These are phyloP conservation scores for Dryas octopetala DNA, from an alignment of 306 rosid species.

Conservation along the genomic window DNA sequence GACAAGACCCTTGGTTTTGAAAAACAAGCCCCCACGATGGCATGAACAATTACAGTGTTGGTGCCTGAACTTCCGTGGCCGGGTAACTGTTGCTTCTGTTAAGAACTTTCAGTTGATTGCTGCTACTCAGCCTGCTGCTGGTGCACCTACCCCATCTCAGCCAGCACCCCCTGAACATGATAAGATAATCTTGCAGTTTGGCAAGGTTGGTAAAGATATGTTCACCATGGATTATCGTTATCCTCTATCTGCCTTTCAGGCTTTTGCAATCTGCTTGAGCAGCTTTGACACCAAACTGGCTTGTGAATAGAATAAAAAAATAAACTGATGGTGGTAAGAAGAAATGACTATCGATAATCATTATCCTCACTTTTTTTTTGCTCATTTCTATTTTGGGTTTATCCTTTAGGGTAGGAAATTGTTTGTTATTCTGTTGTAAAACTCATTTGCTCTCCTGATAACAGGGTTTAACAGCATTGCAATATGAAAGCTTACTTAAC, in stretches of 20 bases:
- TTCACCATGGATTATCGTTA: constrained; percentile 89
- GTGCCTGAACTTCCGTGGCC: constrained; percentile 87
- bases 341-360: not conserved
- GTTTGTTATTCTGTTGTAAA: not conserved
- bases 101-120: constrained; percentile 89
- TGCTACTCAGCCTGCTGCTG: constrained; percentile 61
- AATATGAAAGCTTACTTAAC: not conserved
- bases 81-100: constrained; percentile 82
- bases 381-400: not conserved
- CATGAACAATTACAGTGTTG: constrained; percentile 85
- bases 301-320: constrained; percentile 57
- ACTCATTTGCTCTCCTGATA: constrained; percentile 5
- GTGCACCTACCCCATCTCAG: constrained; percentile 60
- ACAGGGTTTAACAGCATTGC: constrained; percentile 6
- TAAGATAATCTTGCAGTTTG: constrained; percentile 80
- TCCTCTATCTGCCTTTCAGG: constrained; percentile 87
- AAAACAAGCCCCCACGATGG: constrained; percentile 94
- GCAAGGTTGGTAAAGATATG: constrained; percentile 84
- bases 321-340: constrained; percentile 1
- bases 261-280: constrained; percentile 81
- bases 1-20: constrained; percentile 59
- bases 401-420: constrained; percentile 11
- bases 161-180: constrained; percentile 70
- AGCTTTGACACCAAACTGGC: constrained; percentile 92
- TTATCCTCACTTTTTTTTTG: too few species aligned